These are phyloP conservation scores for Echites panduratus DNA, from an alignment of 257 asterid species.

Conservation along the genomic window DNA sequence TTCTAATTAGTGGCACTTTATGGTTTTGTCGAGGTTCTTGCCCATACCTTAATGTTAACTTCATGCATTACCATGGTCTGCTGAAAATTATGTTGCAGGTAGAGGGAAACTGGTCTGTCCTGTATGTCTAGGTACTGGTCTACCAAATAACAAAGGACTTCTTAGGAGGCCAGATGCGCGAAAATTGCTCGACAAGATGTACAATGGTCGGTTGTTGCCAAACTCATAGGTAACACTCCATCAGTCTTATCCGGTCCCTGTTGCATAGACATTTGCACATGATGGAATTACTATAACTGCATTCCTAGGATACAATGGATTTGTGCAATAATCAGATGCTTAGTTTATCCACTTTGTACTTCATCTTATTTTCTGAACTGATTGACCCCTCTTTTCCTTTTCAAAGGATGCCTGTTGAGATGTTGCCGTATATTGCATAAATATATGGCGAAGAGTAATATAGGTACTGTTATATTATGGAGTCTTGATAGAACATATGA, in stretches of 20 bases:
- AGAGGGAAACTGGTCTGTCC: conserved; percentile 95
- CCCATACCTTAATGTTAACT: neutral
- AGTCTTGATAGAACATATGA: neutral
- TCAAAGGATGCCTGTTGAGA: too few species aligned
- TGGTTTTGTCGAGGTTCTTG: neutral
- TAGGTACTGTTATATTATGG: neutral
- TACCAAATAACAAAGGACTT: conserved; percentile 92
- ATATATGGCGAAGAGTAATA: neutral
- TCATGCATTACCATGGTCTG: neutral
- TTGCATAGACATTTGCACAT: too few species aligned
- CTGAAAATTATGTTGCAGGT: conserved; percentile 37
- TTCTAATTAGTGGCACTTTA: neutral
- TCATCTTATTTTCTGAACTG: neutral
- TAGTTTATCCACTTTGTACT: neutral
- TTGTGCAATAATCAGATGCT: neutral
- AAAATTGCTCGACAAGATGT: conserved; percentile 85
- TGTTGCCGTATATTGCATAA: neutral
- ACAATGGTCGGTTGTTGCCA: too few species aligned
- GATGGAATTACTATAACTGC: neutral
- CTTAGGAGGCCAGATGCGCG: conserved; percentile 88
- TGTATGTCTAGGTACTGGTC: conserved; percentile 88
- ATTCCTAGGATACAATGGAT: neutral
- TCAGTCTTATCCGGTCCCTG: too few species aligned
- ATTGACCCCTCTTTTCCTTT: neutral
- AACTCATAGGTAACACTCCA: too few species aligned